These are phyloP conservation scores for Cadophora malorum DNA, from an alignment of 2,329 filamentous ascomycete genomes.

Conservation along the genomic window DNA sequence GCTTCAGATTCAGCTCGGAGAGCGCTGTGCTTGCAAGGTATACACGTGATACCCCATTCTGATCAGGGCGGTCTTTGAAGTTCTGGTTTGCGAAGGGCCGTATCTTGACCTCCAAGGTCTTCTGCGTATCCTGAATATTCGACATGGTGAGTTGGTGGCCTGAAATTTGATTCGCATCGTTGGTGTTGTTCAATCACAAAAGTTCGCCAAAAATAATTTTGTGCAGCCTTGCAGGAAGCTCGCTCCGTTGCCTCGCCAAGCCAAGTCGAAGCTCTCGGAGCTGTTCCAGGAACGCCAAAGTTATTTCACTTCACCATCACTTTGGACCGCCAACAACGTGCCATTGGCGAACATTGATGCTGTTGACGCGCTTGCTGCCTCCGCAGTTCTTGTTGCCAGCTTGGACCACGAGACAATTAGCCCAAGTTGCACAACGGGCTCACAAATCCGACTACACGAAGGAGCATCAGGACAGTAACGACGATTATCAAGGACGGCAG, in stretches of 20 bases:
- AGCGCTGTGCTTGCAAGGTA: constrained; percentile 51
- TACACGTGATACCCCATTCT: constrained; percentile 45
- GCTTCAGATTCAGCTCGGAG: constrained; percentile 57
- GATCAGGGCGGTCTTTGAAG: constrained; percentile 42
- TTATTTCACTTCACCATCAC: constrained; percentile 11
- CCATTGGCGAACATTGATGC: constrained; percentile 49
- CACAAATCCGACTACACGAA: constrained; percentile 15
- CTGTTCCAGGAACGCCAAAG: constrained; percentile 11
- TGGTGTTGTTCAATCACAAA: constrained; percentile 14
- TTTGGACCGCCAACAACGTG: constrained; percentile 38
- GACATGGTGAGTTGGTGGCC: constrained; percentile 32
- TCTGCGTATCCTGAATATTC: constrained; percentile 33
- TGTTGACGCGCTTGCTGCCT: constrained; percentile 49
- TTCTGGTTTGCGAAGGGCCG: constrained; percentile 39
- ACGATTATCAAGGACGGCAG: not conserved
- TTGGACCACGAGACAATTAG: constrained; percentile 48
- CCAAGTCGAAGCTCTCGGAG: constrained; percentile 16
- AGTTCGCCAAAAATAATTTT: constrained; percentile 21
- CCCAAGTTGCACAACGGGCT: constrained; percentile 32
- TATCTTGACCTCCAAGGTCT: constrained; percentile 45
- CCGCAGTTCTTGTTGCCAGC: constrained; percentile 51
- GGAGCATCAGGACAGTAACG: not conserved
- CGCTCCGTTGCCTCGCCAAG: constrained; percentile 22
- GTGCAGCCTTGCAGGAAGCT: constrained; percentile 24
- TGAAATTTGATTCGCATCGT: constrained; percentile 28